Evolutionary conservation across 2,329 filamentous ascomycete genomes (phyloP), one percentile per base, ranked within the genome.

Genomic region (Taxawa tesnikishii): DNA sequence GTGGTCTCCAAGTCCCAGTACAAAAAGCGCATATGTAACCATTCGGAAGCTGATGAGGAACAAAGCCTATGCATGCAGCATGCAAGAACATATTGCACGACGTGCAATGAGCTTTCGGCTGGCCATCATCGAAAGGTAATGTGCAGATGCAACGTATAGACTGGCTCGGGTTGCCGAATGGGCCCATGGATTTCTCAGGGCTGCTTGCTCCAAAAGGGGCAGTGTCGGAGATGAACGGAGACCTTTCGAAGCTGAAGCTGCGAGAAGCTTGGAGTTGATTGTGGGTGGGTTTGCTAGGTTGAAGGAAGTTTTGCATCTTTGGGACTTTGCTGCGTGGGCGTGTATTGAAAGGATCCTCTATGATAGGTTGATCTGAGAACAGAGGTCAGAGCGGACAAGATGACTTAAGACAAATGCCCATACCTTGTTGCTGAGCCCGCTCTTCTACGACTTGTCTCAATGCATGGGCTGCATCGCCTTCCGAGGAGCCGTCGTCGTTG

Each of bases 11-110:
- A n/a, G n/a, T n/a, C n/a, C n/a, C n/a, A n/a, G n/a, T 60, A 43
- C 67, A 71, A 37, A 66, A 65, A 25, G 63, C 50, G 45, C 67
- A 71, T 9, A 68, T 58, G 41, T 68, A 69, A 13, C 19, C 30
- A 17, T 63, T 52, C 1, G 61, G 59, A 7, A 59, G 53, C 67
- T 51, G 32, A 59, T 60, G 56, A 12, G 57, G 50, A 34, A 66
- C 62, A 11, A 75, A 49, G 2, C 71, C 70, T 14, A 75, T 60
- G 43, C 73, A 78, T 33, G 59, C 59, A 18, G 67, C 66, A 44
- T 78, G 73, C 17, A 73, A 56, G 67, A 70, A 77, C 43, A 75
- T 72, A n/a, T 59, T 67, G 54, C 73, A 78, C 15, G 67, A 70
- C 49, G 72, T 68, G 53, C 73, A 78, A 55, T 75, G 71, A 28